Base-by-base conservation (phyloP, 805 yeast species). In the Candida loeiensis region DNA sequence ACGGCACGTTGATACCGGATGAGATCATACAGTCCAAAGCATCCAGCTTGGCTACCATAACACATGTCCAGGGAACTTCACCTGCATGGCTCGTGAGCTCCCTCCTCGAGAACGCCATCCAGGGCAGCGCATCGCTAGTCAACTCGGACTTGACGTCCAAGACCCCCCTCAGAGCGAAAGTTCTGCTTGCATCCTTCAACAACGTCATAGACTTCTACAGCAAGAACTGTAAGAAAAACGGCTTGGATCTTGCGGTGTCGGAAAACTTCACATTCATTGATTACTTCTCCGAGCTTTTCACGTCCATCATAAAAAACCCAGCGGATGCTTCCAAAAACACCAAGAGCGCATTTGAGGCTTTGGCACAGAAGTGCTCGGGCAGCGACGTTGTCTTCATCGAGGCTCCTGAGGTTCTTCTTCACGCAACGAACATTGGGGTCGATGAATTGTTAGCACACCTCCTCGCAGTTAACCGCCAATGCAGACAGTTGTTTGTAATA, bases 61-160 rank as follows among this genome's bases (percentile, higher is more conserved):
- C 70, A 1, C 62, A 66, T 39, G 48, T 49, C 3, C 67, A 59
- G 39, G 80, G 83, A 0, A 80, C 85, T 0, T 70, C 77, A 19
- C 79, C 90, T 2, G 56, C 76, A 4, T 84, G 91, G 91, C 62
- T 84, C 27, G 51, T 73, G 3, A 71, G 70, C 40, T 70, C 80
- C 2, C 54, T 83, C 16, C 59, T 80, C 6, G 87, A 82, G 49
- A 70, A 68, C 25, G 59, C 68, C 18, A 45, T 77, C 12, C 50
- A 60, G 13, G 84, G 80, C 4, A 71, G 79, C 35, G 69, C 62
- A 49, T 66, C 39, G 29, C 68, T 49, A 68, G 73, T 63, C 37
- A 58, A 64, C 43, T 48, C 53, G 34, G 71, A 61, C 36, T 46
- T 58, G 16, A 46, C 34, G 13, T 48, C 43, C 22, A 51, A 47